phyloP scores from a whole-genome alignment of 805 yeast genomes.

The Candida arabinofermentans region DNA sequence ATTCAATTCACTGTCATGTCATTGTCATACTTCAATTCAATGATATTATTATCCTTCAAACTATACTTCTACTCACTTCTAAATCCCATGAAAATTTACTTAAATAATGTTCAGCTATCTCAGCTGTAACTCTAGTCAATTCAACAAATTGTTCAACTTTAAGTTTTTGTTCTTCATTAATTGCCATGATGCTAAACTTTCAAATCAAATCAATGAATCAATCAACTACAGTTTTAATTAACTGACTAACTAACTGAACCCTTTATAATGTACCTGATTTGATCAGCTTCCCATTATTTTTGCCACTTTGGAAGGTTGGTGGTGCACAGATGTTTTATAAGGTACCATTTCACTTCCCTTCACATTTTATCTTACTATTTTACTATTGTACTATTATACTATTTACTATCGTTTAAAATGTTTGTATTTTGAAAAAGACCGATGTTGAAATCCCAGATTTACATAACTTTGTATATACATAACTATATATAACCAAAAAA shows the following conservation, averaged over 20 bases:
- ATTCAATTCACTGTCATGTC: too few relatives aligned
- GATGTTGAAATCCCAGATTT: constrained; percentile 46
- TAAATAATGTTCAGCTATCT: constrained; percentile 36
- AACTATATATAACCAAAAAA: constrained; percentile 7
- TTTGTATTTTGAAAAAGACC: constrained; percentile 24
- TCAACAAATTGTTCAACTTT: constrained; percentile 33
- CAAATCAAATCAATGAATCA: not conserved
- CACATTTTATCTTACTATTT: too few relatives aligned
- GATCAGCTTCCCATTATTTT: too few relatives aligned
- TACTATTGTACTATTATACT: not conserved
- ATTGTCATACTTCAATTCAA: too few relatives aligned
- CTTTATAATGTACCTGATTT: too few relatives aligned
- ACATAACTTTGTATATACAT: constrained; percentile 21
- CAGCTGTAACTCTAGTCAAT: constrained; percentile 34
- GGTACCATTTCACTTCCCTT: too few relatives aligned
- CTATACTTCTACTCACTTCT: constrained; percentile 25
- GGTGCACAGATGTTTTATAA: too few relatives aligned
- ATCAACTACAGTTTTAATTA: too few relatives aligned
- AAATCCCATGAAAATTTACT: constrained; percentile 27
- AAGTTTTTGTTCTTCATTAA: constrained; percentile 3
- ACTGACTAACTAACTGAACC: too few relatives aligned
- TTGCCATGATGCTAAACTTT: not conserved
- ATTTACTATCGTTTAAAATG: not conserved
- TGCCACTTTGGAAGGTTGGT: not conserved
- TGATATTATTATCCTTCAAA: too few relatives aligned